These are phyloP conservation scores for Daedaleopsis nitida DNA, from an alignment of 768 basidiomycete species.

Conservation along the genomic window DNA sequence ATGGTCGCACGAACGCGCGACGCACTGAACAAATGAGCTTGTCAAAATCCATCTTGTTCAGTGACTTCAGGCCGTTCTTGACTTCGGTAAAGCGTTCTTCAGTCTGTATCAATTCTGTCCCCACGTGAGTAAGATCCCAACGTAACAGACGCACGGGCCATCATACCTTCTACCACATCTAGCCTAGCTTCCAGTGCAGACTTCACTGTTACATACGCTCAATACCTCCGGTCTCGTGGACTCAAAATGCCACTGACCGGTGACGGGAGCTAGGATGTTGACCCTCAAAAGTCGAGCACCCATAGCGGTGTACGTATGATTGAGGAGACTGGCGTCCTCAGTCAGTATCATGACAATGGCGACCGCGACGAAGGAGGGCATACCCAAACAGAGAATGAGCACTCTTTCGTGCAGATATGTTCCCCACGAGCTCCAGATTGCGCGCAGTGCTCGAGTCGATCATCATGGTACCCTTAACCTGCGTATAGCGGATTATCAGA, in stretches of 20 bases:
- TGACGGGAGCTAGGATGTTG: slow-evolving; percentile 82
- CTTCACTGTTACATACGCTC: slow-evolving; percentile 44
- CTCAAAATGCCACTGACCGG: slow-evolving; percentile 42
- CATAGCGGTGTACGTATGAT: slow-evolving; percentile 91
- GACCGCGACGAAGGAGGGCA: background rate
- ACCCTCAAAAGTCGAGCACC: slow-evolving; percentile 77
- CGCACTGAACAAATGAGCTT: slow-evolving; percentile 75
- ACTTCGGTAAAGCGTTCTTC: slow-evolving; percentile 75
- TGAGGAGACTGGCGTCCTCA: slow-evolving; percentile 52
- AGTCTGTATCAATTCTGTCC: slow-evolving; percentile 68
- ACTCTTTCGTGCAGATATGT: slow-evolving; percentile 66
- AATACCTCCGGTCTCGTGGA: background rate
- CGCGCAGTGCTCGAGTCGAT: slow-evolving; percentile 88
- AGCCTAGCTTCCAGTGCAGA: slow-evolving; percentile 76
- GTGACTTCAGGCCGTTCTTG: slow-evolving; percentile 63
- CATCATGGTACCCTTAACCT: slow-evolving; percentile 92
- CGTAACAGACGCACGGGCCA: background rate
- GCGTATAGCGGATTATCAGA: slow-evolving; percentile 71
- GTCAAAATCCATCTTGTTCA: slow-evolving; percentile 87
- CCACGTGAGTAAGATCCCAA: slow-evolving; percentile 10
- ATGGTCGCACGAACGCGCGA: background rate
- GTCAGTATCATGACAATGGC: background rate
- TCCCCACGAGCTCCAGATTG: slow-evolving; percentile 88
- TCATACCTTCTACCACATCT: slow-evolving; percentile 79
- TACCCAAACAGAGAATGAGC: slow-evolving; percentile 82